Conservation (phyloP, 768 basidiomycete genomes). For the Xerocomellus dryophilus region DNA sequence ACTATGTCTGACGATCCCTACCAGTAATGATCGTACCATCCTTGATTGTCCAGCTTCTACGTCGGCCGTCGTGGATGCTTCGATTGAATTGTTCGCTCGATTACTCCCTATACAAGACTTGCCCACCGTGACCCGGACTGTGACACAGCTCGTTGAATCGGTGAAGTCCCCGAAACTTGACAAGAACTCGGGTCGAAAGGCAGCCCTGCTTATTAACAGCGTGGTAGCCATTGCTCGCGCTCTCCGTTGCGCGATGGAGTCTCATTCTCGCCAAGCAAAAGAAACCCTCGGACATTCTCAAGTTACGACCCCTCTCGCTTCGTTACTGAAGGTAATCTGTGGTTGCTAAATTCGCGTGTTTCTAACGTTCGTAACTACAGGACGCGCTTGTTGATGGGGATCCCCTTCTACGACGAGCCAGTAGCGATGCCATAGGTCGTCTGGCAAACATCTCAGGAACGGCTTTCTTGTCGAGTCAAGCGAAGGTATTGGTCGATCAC, state of each 20-base stretch:
- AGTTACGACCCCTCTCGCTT: slow-evolving; percentile 57
- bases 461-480: slow-evolving; percentile 78
- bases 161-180: slow-evolving; percentile 77
- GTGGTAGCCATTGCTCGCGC: slow-evolving; percentile 70
- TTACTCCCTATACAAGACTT: slow-evolving; percentile 79
- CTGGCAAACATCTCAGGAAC: slow-evolving; percentile 81
- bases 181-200: slow-evolving; percentile 80
- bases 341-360: slow-evolving; percentile 6
- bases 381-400: slow-evolving; percentile 83
- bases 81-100: slow-evolving; percentile 81
- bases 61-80: slow-evolving; percentile 83
- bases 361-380: slow-evolving; percentile 35
- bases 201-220: slow-evolving; percentile 80
- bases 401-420: slow-evolving; percentile 65
- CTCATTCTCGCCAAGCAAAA: slow-evolving; percentile 53
- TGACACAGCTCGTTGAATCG: slow-evolving; percentile 60
- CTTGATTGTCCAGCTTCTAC: slow-evolving; percentile 70
- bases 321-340: slow-evolving; percentile 71
- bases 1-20: slow-evolving; percentile 52
- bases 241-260: slow-evolving; percentile 54
- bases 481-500: slow-evolving; percentile 88
- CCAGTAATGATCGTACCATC: slow-evolving; percentile 43
- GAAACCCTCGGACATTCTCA: slow-evolving; percentile 67
- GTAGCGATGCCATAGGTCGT: slow-evolving; percentile 87
- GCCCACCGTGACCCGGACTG: slow-evolving; percentile 48